These are phyloP conservation scores for Zostera marina DNA, from an alignment of 116 monocot genomes.

Conservation along the genomic window DNA sequence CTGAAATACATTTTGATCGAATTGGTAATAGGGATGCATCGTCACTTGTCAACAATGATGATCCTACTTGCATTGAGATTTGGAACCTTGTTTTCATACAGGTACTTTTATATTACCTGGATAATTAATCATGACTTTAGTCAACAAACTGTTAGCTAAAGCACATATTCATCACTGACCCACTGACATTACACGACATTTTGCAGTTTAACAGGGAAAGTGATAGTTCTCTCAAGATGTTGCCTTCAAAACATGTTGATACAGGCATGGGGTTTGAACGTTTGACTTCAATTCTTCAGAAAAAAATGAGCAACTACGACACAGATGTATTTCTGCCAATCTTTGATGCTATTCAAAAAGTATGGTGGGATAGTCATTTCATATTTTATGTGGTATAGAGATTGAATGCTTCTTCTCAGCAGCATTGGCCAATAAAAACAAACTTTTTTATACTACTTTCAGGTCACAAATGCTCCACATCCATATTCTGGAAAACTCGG, in stretches of 20 bases:
- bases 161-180: no score
- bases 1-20: slow-evolving; percentile 96
- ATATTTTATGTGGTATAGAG: not conserved
- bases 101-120: slow-evolving; percentile 20
- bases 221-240: slow-evolving; percentile 66
- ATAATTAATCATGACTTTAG: not conserved
- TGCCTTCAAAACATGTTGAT: slow-evolving; percentile 90
- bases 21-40: slow-evolving; percentile 88
- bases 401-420: not conserved
- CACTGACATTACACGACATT: not conserved
- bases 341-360: slow-evolving; percentile 81
- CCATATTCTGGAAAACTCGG: slow-evolving; percentile 77
- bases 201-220: slow-evolving; percentile 80
- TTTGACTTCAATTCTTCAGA: slow-evolving; percentile 83
- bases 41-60: slow-evolving; percentile 90
- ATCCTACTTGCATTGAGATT: slow-evolving; percentile 99
- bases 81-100: slow-evolving; percentile 99
- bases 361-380: slow-evolving; percentile 7
- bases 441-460: slow-evolving; percentile 3
- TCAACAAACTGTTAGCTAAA: not conserved
- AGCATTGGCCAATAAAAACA: not conserved
- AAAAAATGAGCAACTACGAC: slow-evolving; percentile 97
- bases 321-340: slow-evolving; percentile 87
- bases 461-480: slow-evolving; percentile 56
- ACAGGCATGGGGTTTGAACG: slow-evolving; percentile 96